Conservation (phyloP, 1,284 basidiomycete species). For the Meira nashicola region DNA sequence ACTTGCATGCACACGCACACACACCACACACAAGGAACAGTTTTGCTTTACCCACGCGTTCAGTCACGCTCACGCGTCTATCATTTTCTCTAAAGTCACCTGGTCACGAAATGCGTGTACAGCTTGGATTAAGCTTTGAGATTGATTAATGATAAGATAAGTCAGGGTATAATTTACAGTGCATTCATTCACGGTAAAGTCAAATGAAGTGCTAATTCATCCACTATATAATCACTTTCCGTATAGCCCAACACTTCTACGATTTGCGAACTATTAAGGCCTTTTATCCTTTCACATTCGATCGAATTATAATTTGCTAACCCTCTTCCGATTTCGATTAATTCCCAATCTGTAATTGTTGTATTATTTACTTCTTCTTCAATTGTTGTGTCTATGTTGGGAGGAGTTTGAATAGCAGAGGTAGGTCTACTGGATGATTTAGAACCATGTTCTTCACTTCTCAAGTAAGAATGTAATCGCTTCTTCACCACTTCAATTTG, state of each 20-base stretch:
- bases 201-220: slow-evolving; percentile 11
- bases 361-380: slow-evolving; percentile 23
- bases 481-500: background rate
- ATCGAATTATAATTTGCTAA: slow-evolving; percentile 92
- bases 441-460: background rate
- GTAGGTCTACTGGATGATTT: background rate
- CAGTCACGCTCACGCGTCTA: no score
- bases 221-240: slow-evolving; percentile 72
- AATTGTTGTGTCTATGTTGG: background rate
- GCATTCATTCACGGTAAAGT: no score
- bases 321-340: slow-evolving; percentile 85
- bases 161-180: no score
- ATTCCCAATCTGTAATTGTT: slow-evolving; percentile 59
- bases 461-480: background rate
- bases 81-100: no score
- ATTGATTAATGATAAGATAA: no score
- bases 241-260: slow-evolving; percentile 79
- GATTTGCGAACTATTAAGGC: slow-evolving; percentile 70
- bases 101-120: no score
- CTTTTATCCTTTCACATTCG: slow-evolving; percentile 83
- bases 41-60: no score
- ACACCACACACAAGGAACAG: no score
- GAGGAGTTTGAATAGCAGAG: background rate
- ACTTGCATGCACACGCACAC: no score
- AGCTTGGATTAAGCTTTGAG: no score